Evolutionary conservation across 2,329 filamentous ascomycete species (phyloP).

Genomic region (Cordyceps cicadae): DNA sequence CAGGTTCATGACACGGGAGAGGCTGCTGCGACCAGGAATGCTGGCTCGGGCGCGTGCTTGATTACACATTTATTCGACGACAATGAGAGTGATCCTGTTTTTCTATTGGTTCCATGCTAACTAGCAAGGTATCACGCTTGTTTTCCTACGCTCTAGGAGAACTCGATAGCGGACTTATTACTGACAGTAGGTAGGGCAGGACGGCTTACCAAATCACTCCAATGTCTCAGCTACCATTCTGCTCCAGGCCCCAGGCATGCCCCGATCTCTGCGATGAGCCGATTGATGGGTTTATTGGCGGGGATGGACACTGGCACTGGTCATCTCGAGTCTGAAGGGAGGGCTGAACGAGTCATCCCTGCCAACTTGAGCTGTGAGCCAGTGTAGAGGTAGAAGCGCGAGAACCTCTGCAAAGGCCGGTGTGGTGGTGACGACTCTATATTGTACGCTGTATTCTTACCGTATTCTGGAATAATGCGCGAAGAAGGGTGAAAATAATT

Average conservation of each 20-base stretch:
- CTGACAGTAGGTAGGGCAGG: no score
- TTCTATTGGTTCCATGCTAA: neutral
- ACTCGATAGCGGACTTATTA: neutral
- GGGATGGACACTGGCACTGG: neutral
- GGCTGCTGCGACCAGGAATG: neutral
- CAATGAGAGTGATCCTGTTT: neutral
- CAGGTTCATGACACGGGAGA: neutral
- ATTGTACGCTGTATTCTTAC: neutral
- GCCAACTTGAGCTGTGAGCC: neutral
- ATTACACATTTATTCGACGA: neutral
- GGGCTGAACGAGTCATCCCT: neutral
- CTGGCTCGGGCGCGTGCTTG: neutral
- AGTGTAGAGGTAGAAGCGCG: neutral
- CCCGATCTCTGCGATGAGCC: neutral
- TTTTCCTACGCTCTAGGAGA: neutral
- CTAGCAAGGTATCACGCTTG: neutral
- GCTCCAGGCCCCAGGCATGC: neutral
- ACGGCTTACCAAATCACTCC: neutral
- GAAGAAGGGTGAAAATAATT: no score
- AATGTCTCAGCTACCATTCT: neutral
- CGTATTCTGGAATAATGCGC: neutral
- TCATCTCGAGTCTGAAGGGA: neutral
- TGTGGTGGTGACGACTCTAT: no score
- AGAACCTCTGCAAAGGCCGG: neutral
- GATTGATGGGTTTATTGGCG: neutral